phyloP scores from a whole-genome alignment of 148 eudicot genomes.

The Silene latifolia region DNA sequence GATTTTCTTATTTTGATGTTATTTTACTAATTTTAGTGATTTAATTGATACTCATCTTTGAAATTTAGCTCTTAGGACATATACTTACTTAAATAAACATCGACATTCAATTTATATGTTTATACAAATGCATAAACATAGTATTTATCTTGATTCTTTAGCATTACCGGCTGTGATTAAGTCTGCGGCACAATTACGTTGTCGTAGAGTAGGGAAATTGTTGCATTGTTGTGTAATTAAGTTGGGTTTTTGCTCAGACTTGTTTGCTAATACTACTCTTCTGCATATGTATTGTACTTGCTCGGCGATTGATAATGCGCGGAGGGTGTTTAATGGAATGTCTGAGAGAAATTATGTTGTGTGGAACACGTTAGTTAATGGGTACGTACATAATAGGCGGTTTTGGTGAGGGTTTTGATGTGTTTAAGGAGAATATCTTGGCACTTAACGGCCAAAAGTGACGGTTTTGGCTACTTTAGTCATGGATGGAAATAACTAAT shows the following conservation, averaged over 20 bases:
- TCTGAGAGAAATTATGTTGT: constrained; percentile 33
- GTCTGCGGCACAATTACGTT: constrained; percentile 17
- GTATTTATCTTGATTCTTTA: constrained; percentile 20
- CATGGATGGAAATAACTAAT: too few relatives aligned
- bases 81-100: constrained; percentile 26
- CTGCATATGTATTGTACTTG: constrained; percentile 47
- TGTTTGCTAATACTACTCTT: constrained; percentile 43
- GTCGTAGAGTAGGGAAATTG: constrained; percentile 37
- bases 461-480: too few relatives aligned
- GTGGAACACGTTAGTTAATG: constrained; percentile 50
- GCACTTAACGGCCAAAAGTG: too few relatives aligned
- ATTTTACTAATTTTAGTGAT: constrained; percentile 13
- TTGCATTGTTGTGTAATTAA: constrained; percentile 42
- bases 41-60: constrained; percentile 13
- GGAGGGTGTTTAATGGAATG: constrained; percentile 45
- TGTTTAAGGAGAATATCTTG: constrained; percentile 37
- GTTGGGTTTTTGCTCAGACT: constrained; percentile 39
- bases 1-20: constrained; percentile 16
- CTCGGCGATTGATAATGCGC: constrained; percentile 32
- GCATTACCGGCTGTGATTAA: constrained; percentile 30
- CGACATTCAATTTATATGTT: constrained; percentile 25
- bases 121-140: constrained; percentile 29
- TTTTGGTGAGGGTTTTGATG: constrained; percentile 34
- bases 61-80: constrained; percentile 20
- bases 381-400: constrained; percentile 35